These are phyloP conservation scores for Xylaria sp. DNA, from an alignment of 2,329 filamentous ascomycete species.

Conservation along the genomic window DNA sequence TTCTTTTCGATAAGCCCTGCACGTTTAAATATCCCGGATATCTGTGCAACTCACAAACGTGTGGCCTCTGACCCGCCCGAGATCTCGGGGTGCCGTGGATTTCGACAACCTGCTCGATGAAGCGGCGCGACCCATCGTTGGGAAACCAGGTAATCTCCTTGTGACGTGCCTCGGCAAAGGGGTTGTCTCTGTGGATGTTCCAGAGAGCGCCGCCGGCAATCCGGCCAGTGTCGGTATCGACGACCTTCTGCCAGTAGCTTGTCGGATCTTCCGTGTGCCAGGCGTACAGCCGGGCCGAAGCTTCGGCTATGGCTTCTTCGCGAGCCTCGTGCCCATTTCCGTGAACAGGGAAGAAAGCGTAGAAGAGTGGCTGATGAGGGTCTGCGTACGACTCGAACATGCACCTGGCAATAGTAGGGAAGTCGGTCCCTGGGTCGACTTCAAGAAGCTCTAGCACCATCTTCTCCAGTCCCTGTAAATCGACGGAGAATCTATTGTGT, in stretches of 20 bases:
- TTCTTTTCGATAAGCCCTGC: not conserved
- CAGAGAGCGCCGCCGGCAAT: conserved; percentile 36
- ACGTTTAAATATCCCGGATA: not conserved
- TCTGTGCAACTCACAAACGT: conserved; percentile 24
- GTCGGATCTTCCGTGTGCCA: conserved; percentile 34
- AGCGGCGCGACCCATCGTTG: conserved; percentile 29
- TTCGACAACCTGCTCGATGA: conserved; percentile 25
- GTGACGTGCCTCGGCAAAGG: conserved; percentile 23
- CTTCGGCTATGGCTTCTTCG: conserved; percentile 28
- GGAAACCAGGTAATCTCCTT: conserved; percentile 38
- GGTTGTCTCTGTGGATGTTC: conserved; percentile 36
- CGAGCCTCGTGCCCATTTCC: conserved; percentile 22
- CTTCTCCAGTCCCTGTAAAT: not conserved
- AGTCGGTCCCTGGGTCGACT: conserved; percentile 29
- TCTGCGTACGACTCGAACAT: conserved; percentile 33
- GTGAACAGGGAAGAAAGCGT: conserved; percentile 33
- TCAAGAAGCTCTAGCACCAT: conserved; percentile 19
- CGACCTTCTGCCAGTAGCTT: conserved; percentile 37
- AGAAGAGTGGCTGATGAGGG: conserved; percentile 32
- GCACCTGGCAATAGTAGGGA: conserved; percentile 25
- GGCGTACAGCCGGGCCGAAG: conserved; percentile 21
- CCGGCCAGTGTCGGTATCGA: conserved; percentile 33
- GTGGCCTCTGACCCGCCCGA: conserved; percentile 22
- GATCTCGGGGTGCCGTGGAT: conserved; percentile 14
- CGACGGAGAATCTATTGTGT: not conserved